Evolutionary conservation across 306 rosid genomes (phyloP), one percentile per base, ranked within the genome.

Genomic region (Pterocarpus macrocarpus): DNA sequence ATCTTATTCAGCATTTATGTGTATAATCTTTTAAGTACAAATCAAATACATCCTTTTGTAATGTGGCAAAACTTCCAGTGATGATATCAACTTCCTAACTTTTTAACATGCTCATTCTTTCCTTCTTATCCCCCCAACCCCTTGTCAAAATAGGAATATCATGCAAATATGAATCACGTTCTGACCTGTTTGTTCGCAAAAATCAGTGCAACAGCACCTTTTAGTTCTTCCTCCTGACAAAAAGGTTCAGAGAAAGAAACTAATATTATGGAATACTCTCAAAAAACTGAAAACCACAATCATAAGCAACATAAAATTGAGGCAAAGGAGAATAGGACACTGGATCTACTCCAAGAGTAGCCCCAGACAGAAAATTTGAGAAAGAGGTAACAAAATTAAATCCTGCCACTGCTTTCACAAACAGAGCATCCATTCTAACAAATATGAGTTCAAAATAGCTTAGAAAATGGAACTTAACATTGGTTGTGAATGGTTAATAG

Each of bases 111-210:
- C 9, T 13, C 53, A 35, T 35, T 62, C 22, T 9, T 62, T 74
- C 58, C 49, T 14, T 14, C 14, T n/a, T 10, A 67, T 61, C 28
- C 16, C 68, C 64, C 16, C 56, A 47, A 14, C 15, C 53, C 52
- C 53, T 11, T 47, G n/a, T 47, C 15, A 1, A 47, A 47, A 12
- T 9, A 47, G 53, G 53, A 47, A 47, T 34, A 28, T 13, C 64
- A 15, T 39, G 79, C 34, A 73, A 77, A 14, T 17, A 70, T 62
- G 44, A 28, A 76, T 68, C 17, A 67, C 36, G 53, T 41, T 79
- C 83, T 76, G 35, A 95, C 99, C 99, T 95, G 99, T 82, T 95
- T 95, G 85, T 95, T 95, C 16, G 99, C 99, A 84, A 89, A 95
- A 80, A 95, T 86, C 79, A 95, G 97, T 77, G 87, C 97, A 61